Evolutionary conservation across 176 grass and related monocot genomes (phyloP), one percentile per base, ranked within the genome.

Genomic region (Paspalum notatum): DNA sequence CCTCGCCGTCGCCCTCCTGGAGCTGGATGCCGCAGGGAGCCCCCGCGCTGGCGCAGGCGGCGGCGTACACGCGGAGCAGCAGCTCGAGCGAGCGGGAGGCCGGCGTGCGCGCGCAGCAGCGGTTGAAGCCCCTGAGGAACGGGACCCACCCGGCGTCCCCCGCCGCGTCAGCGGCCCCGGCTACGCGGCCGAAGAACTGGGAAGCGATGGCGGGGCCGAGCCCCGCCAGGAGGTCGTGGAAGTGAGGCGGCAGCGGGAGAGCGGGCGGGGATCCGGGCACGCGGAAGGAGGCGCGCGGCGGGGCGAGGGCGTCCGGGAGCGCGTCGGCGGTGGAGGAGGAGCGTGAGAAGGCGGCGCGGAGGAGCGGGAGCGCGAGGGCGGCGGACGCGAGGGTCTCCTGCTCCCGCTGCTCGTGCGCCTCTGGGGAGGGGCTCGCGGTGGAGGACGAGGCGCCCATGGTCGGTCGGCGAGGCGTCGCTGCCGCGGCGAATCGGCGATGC

Each of bases 121-220:
- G 75, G 75, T 98, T 98, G 84, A 87, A 98, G 5, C 96, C 86
- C 49, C 20, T 73, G 69, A 98, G 84, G 79, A 98, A 98, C 44
- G 16, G 67, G 43, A 95, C 32, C 90, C 92, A 93, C 17, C 59
- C 64, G 15, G 73, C 43, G 77, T 41, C 70, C 32, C 3, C 44
- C 12, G 16, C 74, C 2, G 1, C 41, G 2, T n/a, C n/a, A 22
- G 38, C 58, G 16, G 57, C 14, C 1, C 37, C 18, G n/a, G n/a
- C n/a, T n/a, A n/a, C n/a, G 37, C 38, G 41, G 66, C 25, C 13
- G 72, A 91, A 98, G 90, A 91, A 90, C 37, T 93, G 78, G 25
- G 92, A 89, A 44, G 78, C 85, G 72, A 98, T 87, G 24, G 83
- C 45, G 9, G 85, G 73, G 62, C 92, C 86, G 54, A 98, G 78